These are phyloP conservation scores for Phaffia tasmanica DNA, from an alignment of 768 basidiomycete species.

Conservation along the genomic window DNA sequence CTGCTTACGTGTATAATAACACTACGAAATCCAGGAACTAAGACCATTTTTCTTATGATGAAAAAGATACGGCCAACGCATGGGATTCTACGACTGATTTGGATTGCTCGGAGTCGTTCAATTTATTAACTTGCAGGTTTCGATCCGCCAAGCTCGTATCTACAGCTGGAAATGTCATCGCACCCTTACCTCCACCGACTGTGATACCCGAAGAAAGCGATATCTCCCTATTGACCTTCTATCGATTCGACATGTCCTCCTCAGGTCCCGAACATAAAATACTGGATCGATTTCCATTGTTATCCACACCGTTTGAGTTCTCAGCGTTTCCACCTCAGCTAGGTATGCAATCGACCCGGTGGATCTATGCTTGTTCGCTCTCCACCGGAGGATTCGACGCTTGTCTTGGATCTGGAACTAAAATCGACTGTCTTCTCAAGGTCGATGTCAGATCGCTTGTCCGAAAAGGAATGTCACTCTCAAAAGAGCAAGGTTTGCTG, in stretches of 20 bases:
- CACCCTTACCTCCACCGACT: constrained; percentile 29
- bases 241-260: constrained; percentile 34
- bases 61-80: constrained; percentile 37
- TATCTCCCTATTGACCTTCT: constrained; percentile 37
- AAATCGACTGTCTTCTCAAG: constrained; percentile 42
- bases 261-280: constrained; percentile 24
- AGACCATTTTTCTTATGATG: neutral
- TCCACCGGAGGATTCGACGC: constrained; percentile 38
- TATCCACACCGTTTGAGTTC: constrained; percentile 40
- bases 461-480: constrained; percentile 30
- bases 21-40: neutral
- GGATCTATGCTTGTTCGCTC: constrained; percentile 41
- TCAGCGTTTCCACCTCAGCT: constrained; percentile 34
- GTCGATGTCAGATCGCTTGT: constrained; percentile 35
- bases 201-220: constrained; percentile 33
- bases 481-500: constrained; percentile 26
- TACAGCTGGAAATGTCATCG: constrained; percentile 37
- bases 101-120: constrained; percentile 28
- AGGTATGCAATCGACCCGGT: constrained; percentile 35
- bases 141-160: constrained; percentile 39
- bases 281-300: constrained; percentile 37
- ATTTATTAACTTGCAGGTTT: constrained; percentile 39
- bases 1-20: neutral
- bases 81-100: constrained; percentile 32
- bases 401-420: constrained; percentile 39